These are phyloP conservation scores for Neonectria sp. DNA, from an alignment of 2,329 filamentous ascomycete genomes.

Conservation along the genomic window DNA sequence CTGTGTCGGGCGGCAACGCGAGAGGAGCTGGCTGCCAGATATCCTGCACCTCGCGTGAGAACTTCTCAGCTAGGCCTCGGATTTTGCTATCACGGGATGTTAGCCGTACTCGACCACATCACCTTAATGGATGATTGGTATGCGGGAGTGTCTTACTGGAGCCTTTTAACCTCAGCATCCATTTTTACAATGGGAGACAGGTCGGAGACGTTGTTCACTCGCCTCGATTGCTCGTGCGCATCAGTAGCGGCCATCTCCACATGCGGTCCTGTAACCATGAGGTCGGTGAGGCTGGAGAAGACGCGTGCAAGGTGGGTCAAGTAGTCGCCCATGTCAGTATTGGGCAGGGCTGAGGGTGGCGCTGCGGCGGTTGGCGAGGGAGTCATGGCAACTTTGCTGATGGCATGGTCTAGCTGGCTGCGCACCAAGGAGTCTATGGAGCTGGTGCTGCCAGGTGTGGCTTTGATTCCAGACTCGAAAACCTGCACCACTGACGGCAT, in stretches of 20 bases:
- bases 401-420: slow-evolving; percentile 46
- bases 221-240: slow-evolving; percentile 48
- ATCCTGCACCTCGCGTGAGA: slow-evolving; percentile 53
- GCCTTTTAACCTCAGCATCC: slow-evolving; percentile 52
- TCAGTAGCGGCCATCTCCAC: slow-evolving; percentile 48
- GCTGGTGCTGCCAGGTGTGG: slow-evolving; percentile 34
- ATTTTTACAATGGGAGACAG: slow-evolving; percentile 48
- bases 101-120: slow-evolving; percentile 27
- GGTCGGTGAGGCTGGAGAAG: slow-evolving; percentile 53
- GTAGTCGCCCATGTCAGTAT: slow-evolving; percentile 55
- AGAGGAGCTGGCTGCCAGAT: slow-evolving; percentile 47
- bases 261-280: slow-evolving; percentile 52
- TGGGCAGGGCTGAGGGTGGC: slow-evolving; percentile 25
- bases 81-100: slow-evolving; percentile 50
- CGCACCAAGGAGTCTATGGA: slow-evolving; percentile 49
- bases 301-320: slow-evolving; percentile 52
- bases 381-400: slow-evolving; percentile 42
- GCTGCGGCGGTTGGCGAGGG: slow-evolving; percentile 25
- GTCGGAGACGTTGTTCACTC: slow-evolving; percentile 48
- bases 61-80: slow-evolving; percentile 52
- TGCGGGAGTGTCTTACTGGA: slow-evolving; percentile 49
- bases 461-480: slow-evolving; percentile 50
- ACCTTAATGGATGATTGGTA: slow-evolving; percentile 5
- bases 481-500: slow-evolving; percentile 46
- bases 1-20: slow-evolving; percentile 33